Evolutionary conservation across 805 yeast genomes (phyloP), one percentile per base, ranked within the genome.

Genomic region (Lipomyces japonicus): DNA sequence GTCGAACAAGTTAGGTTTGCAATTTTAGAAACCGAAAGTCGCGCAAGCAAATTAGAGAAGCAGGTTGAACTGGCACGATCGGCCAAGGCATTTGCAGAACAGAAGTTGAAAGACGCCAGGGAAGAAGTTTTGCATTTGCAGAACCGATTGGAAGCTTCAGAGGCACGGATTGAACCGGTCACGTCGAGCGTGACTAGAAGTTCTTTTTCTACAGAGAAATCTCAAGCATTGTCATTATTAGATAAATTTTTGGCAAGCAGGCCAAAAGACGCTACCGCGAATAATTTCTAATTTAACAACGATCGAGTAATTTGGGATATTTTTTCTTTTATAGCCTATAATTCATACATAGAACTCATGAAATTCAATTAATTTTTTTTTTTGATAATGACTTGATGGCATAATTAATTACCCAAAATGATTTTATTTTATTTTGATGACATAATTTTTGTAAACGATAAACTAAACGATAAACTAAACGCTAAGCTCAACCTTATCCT

Each of bases 401-500:
- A 28, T 28, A 10, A 14, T 28, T 28, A 28, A 28, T 28, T 28
- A 10, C 32, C 10, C 14, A 10, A 28, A 28, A 28, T 28, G 10
- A 28, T 10, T 28, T 10, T 28, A 14, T 14, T 14, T 14, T 28
- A 28, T 28, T 28, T 28, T 28, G 14, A 10, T 14, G 14, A 10
- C 32, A 14, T 28, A 10, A 28, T 28, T 39, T 39, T 41, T n/a
- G n/a, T 14, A 28, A 28, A 28, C 32, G 9, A 12, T 36, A 16
- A n/a, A 9, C 39, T 21, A 48, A 16, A 10, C 24, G 21, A n/a
- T n/a, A 24, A 10, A 10, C 66, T 74, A 93, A 63, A 91, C 98
- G 61, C 80, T 80, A 67, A 93, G 78, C 62, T 86, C 80, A 50
- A 86, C 93, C 61, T 77, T 79, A 63, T 82, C 87, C 41, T 75